Evolutionary conservation across 257 asterid genomes (phyloP), one percentile per base, ranked within the genome.

Genomic region (Solanum sejunctum): DNA sequence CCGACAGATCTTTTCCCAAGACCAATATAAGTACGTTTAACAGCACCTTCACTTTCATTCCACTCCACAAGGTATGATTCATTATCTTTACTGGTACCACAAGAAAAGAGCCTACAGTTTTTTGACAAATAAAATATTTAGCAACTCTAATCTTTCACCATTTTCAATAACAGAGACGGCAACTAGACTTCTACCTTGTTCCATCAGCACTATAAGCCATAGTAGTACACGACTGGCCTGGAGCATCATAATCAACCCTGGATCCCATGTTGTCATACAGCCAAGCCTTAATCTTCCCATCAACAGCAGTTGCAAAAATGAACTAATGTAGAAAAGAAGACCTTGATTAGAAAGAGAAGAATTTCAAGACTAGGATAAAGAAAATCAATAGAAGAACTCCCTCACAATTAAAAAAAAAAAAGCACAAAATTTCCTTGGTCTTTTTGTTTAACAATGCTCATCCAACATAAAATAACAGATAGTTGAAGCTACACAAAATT

Each of bases 201-300:
- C 95, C 98, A 90, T 93, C 93, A 84, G 92, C 88, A 88, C 91
- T 89, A 79, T 93, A 92, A 39, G 94, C 92, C 94, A 94, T 91
- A n/a, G 92, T 89, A 47, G 91, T 89, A 86, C 92, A 88, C 61
- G 91, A 88, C 70, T 57, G 92, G 80, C 94, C 94, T n/a, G 95
- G 96, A 39, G 96, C 94, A 77, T 90, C 91, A 80, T 90, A 93
- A 58, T 91, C 91, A 49, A 91, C 92, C 85, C 92, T 89, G 43
- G 92, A 85, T 82, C 95, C 96, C 87, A 77, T 13, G 77, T 91
- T 89, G 77, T 93, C 94, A 80, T 93, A 93, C 41, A 90, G 60
- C 97, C 97, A 94, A 23, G 91, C 93, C 89, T 87, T 94, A 83
- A 94, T 93, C 88, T 91, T 94, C 78, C 98, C 98, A 89, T 94